Evolutionary conservation across 257 asterid genomes (phyloP).

Genomic region (Solanum corneliomulleri): DNA sequence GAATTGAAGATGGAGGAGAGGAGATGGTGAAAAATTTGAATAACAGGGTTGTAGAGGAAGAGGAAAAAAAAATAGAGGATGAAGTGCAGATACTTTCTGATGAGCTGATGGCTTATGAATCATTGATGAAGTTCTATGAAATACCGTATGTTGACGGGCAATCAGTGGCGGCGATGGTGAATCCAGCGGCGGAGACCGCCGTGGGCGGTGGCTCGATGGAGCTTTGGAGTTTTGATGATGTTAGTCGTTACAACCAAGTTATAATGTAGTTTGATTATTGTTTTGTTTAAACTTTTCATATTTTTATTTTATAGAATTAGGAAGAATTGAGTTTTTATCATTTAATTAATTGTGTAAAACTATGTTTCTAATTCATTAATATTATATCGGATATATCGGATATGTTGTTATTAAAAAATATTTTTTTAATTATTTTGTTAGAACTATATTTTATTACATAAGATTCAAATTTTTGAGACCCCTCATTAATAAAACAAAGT

Average conservation of each 20-base stretch:
- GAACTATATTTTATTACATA: too few species aligned
- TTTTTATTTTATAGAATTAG: background rate
- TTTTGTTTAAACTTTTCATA: background rate
- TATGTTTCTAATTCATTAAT: too few species aligned
- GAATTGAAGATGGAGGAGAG: background rate
- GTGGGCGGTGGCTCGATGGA: constrained; percentile 22
- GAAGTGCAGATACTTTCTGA: constrained; percentile 56
- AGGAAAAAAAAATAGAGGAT: background rate
- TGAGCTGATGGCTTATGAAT: constrained; percentile 73
- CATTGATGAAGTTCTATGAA: constrained; percentile 68
- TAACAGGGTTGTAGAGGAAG: background rate
- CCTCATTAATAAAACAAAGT: background rate
- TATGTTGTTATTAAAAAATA: too few species aligned
- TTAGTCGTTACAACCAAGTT: background rate
- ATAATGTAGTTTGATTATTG: background rate
- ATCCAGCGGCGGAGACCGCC: constrained; percentile 29
- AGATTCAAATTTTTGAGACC: too few species aligned
- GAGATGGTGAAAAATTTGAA: background rate
- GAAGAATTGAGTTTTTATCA: background rate
- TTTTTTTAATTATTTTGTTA: too few species aligned
- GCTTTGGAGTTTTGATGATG: constrained; percentile 75
- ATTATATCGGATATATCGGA: too few species aligned
- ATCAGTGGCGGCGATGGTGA: constrained; percentile 22
- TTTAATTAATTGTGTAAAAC: background rate
- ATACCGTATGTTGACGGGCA: constrained; percentile 83